Percentiles rank a stretch among this genome's conserved stretches.
Evolutionary conservation across 805 yeast genomes (phyloP).

Genomic region (Monosporozyma unispora): DNA sequence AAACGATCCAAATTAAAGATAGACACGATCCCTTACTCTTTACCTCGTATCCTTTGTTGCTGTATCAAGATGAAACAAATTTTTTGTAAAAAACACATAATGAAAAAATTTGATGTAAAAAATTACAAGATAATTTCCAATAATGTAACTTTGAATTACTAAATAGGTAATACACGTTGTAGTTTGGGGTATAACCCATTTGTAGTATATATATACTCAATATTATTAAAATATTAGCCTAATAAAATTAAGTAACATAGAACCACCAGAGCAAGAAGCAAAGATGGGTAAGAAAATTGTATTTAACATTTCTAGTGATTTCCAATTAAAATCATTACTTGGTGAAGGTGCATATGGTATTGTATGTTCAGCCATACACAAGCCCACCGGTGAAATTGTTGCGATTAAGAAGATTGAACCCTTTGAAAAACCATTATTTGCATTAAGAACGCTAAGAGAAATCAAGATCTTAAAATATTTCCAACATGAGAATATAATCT

Average conservation of each 20-base stretch:
- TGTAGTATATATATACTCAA: not conserved
- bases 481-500: constrained; percentile 87
- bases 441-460: constrained; percentile 82
- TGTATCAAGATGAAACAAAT: not conserved
- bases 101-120: not conserved
- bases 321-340: constrained; percentile 72
- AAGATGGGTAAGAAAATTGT: constrained; percentile 39
- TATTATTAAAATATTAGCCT: too few relatives aligned
- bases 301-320: constrained; percentile 81
- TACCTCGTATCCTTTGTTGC: not conserved
- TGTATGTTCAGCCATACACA: constrained; percentile 82
- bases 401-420: constrained; percentile 94
- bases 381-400: constrained; percentile 79
- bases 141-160: too few relatives aligned
- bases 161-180: too few relatives aligned
- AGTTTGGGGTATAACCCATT: not conserved
- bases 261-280: too few relatives aligned
- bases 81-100: too few relatives aligned
- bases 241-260: too few relatives aligned
- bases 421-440: constrained; percentile 80
- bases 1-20: too few relatives aligned
- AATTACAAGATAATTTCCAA: not conserved
- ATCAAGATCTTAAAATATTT: constrained; percentile 82
- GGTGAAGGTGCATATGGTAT: constrained; percentile 98
- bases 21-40: too few relatives aligned